Evolutionary conservation across 495 filamentous ascomycete species (phyloP), one percentile per base, ranked within the genome.

Genomic region (Xylaria palmicola): DNA sequence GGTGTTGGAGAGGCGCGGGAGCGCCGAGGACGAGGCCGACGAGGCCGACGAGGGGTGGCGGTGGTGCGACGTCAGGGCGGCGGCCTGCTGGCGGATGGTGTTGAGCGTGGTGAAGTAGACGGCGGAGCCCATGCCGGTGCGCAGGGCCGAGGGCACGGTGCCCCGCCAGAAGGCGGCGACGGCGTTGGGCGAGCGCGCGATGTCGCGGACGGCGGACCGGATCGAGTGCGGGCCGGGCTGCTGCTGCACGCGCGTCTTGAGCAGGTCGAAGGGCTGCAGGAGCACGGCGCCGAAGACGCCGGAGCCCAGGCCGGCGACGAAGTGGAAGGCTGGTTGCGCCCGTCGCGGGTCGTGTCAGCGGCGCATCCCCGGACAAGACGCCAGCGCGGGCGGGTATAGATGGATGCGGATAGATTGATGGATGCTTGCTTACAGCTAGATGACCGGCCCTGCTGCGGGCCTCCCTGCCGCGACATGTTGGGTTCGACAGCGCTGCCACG

Each of bases 181-280:
- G 43, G 72, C 75, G 41, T 75, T 74, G 40, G 59, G 78, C 1
- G 77, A 76, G 39, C 69, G 69, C 22, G 89, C 87, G 67, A 97
- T 90, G 20, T 85, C 77, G 69, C 86, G 86, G 68, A 97, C 71
- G 12, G 90, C 89, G 29, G 79, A 75, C 66, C 86, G 73, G 55
- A 97, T 84, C 13, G 91, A 86, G 60, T 79, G 73, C 22, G 72
- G 81, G 4, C 83, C 82, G 49, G 84, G 6, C 27, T 27, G 83
- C 72, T 94, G 91, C 68, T 99, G 94, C 57, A 98, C 85, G 45
- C 95, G 91, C 37, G 89, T 98, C 78, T 98, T 98, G 74, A 98
- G 87, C 20, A 98, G 89, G 74, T 98, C 94, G 70, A 93, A 91
- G 27, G 94, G 94, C 76, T 98, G 94, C 52, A 98, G 87, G 65